Percentiles rank a stretch among this genome's conserved stretches.
phyloP scores from a whole-genome alignment of 208 protist species.

The Tritrichomonas foetus region DNA sequence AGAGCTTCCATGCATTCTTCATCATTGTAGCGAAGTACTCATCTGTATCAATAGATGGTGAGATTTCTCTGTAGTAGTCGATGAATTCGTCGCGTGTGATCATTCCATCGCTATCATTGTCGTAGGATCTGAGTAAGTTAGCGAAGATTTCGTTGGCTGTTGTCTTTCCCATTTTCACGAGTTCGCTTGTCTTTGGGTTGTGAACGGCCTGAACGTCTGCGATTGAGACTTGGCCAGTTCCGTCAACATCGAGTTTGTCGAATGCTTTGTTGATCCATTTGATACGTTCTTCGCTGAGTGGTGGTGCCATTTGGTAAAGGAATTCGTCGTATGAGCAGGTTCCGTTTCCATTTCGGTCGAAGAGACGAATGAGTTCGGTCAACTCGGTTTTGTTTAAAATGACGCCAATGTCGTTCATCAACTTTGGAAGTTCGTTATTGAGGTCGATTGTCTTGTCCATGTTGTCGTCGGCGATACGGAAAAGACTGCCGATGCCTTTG shows the following conservation, averaged over 20 bases:
- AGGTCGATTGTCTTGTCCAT: not conserved
- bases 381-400: slow-evolving; percentile 3
- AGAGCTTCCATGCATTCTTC: not conserved
- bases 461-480: not conserved
- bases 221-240: not conserved
- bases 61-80: not conserved
- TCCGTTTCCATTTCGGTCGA: not conserved
- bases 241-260: not conserved
- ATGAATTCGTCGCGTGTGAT: slow-evolving; percentile 10
- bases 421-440: not conserved
- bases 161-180: not conserved
- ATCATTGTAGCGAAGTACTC: not conserved
- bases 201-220: not conserved
- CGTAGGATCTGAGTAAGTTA: not conserved
- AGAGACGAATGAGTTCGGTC: not conserved
- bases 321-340: not conserved
- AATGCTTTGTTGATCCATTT: not conserved
- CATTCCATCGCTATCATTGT: not conserved
- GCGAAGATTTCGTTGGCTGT: not conserved
- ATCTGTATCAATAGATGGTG: not conserved
- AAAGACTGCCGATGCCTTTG: not conserved
- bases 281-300: not conserved
- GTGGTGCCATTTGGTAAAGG: not conserved
- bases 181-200: not conserved
- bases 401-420: not conserved